A percentile compares a stretch with the other conserved stretches of the same genome.
Conservation (phyloP, 176 grass and related monocot genomes). For the Melocanna baccifera region DNA sequence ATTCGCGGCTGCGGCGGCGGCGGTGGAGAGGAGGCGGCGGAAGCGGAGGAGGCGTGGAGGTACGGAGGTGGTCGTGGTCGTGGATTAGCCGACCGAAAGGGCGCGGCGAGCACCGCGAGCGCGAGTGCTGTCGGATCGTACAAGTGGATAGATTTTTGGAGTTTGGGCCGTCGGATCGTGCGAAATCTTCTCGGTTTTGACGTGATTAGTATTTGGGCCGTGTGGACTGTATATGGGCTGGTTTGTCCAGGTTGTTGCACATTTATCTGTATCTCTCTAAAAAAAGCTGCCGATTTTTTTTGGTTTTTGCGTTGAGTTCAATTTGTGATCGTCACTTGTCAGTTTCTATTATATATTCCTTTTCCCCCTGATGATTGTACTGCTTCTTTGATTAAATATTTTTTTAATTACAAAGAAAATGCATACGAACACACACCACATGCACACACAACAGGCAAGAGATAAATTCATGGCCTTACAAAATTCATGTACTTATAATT, state of each 20-base stretch:
- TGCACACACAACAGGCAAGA: no score
- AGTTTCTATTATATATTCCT: no score
- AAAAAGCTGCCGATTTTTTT: no score
- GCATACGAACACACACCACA: no score
- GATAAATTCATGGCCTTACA: no score
- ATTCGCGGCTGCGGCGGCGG: not conserved
- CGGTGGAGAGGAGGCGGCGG: constrained; percentile 19
- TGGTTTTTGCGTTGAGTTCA: no score
- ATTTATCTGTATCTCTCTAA: no score
- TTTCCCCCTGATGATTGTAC: no score
- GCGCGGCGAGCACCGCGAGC: not conserved
- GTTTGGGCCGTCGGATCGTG: not conserved
- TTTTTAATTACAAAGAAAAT: no score
- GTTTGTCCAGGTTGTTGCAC: not conserved
- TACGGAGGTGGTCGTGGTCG: not conserved
- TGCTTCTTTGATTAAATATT: no score
- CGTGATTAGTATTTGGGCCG: not conserved
- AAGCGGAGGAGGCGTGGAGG: constrained; percentile 20
- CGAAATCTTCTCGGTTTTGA: not conserved
- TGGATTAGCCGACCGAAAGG: not conserved
- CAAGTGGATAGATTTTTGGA: not conserved
- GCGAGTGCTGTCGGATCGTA: not conserved
- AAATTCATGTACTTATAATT: no score
- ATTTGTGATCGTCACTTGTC: no score
- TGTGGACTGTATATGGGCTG: not conserved